Base-by-base conservation (phyloP, 805 yeast species). In the Cyberlindnera euphorbiae region DNA sequence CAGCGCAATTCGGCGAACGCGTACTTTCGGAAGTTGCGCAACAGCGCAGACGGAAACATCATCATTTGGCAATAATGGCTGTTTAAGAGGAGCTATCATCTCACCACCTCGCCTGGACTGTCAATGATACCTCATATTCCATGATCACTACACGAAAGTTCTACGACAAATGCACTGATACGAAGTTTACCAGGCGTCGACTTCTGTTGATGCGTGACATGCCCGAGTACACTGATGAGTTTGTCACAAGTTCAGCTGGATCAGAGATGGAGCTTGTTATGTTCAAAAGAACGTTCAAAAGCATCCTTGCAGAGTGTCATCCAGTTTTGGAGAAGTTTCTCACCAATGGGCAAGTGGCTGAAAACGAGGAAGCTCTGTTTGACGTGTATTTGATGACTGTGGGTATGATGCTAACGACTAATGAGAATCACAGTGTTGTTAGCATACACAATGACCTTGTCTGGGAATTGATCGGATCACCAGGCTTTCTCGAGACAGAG, bases 191-290 rank as follows among this genome's bases (percentile, higher is more conserved):
- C 14, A 16, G 35, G 14, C 26, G 49, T 10, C 21, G 41, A 12
- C 35, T 51, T 13, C 15, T 42, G 1, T 28, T 51, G 33, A 36
- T 30, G 28, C 23, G 26, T 5, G 41, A 31, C 26, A 28, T 33
- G 37, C 45, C 35, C 8, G 42, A 39, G 24, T 32, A 38, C 32
- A 9, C 7, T 9, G 9, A 19, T 8, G 22, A 19, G 7, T 19
- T 19, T 9, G 22, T 19, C n/a, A n/a, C n/a, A n/a, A n/a, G n/a
- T n/a, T n/a, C n/a, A n/a, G n/a, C n/a, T n/a, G n/a, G n/a, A n/a
- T n/a, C n/a, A n/a, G n/a, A n/a, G n/a, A n/a, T 54, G n/a, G 70
- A 66, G 45, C 40, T 64, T 14, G 44, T 63, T 24, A 49, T 65
- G 31, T 62, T 58, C 44, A 62, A 56, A 35, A 37, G 41, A 8